These are phyloP conservation scores for Tulasnella sp. DNA, from an alignment of 768 basidiomycete species.

Conservation along the genomic window DNA sequence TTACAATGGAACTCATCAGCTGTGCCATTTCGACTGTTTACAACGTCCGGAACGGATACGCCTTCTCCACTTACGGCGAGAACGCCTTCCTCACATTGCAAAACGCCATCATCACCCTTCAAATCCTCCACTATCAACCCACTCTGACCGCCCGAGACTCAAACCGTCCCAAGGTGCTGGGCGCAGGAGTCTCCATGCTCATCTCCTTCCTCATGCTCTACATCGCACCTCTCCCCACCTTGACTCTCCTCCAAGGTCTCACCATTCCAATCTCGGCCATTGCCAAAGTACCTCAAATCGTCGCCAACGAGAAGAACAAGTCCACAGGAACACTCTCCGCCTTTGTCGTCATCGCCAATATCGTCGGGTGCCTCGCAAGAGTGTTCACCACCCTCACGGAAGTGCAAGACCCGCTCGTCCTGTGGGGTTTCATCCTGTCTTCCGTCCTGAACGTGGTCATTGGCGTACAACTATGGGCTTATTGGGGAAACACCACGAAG, in stretches of 20 bases:
- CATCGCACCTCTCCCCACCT: constrained; percentile 48
- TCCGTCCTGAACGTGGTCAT: constrained; percentile 82
- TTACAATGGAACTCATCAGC: constrained; percentile 85
- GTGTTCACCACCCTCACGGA: constrained; percentile 93
- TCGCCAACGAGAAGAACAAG: constrained; percentile 69
- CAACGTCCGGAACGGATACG: constrained; percentile 80
- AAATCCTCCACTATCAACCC: constrained; percentile 71
- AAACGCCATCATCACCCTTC: constrained; percentile 83
- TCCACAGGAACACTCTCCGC: constrained; percentile 94
- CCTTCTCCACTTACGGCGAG: constrained; percentile 98
- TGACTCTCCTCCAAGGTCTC: constrained; percentile 75
- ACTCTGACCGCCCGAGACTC: constrained; percentile 32
- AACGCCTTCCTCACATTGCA: constrained; percentile 92
- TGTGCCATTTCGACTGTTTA: constrained; percentile 91
- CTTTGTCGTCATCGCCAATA: constrained; percentile 86
- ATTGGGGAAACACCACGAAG: constrained; percentile 64
- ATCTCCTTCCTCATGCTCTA: constrained; percentile 45
- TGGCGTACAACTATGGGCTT: constrained; percentile 81
- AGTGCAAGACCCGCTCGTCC: constrained; percentile 78
- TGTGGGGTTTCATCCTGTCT: constrained; percentile 82
- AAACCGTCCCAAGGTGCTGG: constrained; percentile 40
- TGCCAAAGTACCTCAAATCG: constrained; percentile 94
- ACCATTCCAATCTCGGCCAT: constrained; percentile 91
- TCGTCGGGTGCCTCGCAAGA: constrained; percentile 86
- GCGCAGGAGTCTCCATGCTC: constrained; percentile 45